phyloP scores from a whole-genome alignment of 768 basidiomycete species.

The Tulasnella sp. region DNA sequence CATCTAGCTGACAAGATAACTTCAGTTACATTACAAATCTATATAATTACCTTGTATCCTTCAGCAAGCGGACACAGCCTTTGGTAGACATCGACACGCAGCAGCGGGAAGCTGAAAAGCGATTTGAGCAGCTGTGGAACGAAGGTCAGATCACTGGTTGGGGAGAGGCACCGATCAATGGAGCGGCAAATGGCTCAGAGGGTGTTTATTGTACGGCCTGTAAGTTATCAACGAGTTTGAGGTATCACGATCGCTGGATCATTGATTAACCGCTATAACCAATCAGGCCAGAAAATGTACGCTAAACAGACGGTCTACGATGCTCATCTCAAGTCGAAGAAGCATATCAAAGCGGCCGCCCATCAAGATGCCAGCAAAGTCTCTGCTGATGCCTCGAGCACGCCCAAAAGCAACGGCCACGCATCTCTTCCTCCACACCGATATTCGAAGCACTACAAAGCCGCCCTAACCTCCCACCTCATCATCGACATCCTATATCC shows the following conservation, averaged over 20 bases:
- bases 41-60: slow-evolving; percentile 77
- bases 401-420: not conserved
- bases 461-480: slow-evolving; percentile 67
- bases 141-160: slow-evolving; percentile 67
- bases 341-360: slow-evolving; percentile 84
- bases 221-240: slow-evolving; percentile 38
- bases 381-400: slow-evolving; percentile 3
- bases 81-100: slow-evolving; percentile 66
- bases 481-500: slow-evolving; percentile 55
- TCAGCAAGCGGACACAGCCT: slow-evolving; percentile 76
- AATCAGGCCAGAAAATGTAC: slow-evolving; percentile 83
- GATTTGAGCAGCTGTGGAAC: slow-evolving; percentile 78
- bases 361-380: slow-evolving; percentile 33
- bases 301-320: slow-evolving; percentile 97
- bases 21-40: slow-evolving; percentile 74
- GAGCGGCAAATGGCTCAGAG: slow-evolving; percentile 42
- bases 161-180: slow-evolving; percentile 43
- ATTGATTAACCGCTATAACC: not conserved
- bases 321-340: slow-evolving; percentile 91
- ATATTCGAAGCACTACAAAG: slow-evolving; percentile 47
- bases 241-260: not conserved
- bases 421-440: slow-evolving; percentile 5
- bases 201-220: slow-evolving; percentile 92
- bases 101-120: slow-evolving; percentile 52
- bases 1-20: not conserved